Evolutionary conservation across 768 basidiomycete genomes (phyloP).

Genomic region (Pisolithus albus): DNA sequence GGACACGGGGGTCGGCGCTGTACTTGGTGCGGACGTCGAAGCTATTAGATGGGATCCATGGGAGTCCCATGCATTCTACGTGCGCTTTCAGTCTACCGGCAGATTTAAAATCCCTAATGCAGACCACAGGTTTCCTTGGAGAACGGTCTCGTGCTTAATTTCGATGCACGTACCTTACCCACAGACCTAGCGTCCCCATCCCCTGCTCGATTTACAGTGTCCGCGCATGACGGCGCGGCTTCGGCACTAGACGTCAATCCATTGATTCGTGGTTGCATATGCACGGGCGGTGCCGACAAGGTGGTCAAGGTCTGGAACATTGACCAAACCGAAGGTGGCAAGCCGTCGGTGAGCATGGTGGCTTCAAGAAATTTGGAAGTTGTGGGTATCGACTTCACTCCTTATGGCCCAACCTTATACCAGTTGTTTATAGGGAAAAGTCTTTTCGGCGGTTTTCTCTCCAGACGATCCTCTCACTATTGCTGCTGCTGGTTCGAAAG

Average conservation of each 20-base stretch:
- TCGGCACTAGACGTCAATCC: conserved; percentile 89
- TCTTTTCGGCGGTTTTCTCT: conserved; percentile 87
- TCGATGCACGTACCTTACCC: conserved; percentile 80
- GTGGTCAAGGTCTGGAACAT: conserved; percentile 96
- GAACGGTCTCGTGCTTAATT: conserved; percentile 90
- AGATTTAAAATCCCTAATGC: background rate
- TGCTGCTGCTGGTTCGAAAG: conserved; percentile 91
- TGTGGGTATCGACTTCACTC: conserved; percentile 40
- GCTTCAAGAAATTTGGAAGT: conserved; percentile 86
- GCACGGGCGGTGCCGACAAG: conserved; percentile 92
- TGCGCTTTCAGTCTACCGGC: conserved; percentile 31
- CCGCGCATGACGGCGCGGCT: conserved; percentile 88
- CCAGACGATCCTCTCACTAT: conserved; percentile 92
- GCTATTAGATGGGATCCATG: conserved; percentile 94
- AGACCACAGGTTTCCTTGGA: conserved; percentile 76
- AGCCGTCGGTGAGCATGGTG: conserved; percentile 75
- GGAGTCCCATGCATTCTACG: conserved; percentile 83
- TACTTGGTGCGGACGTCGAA: conserved; percentile 89
- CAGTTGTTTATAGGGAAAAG: conserved; percentile 67
- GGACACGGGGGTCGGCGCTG: conserved; percentile 73
- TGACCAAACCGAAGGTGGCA: conserved; percentile 54
- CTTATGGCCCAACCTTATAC: conserved; percentile 1
- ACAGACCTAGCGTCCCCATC: conserved; percentile 58
- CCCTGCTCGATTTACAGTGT: conserved; percentile 77
- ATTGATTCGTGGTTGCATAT: conserved; percentile 83